Evolutionary conservation across 1,284 basidiomycete genomes (phyloP), one percentile per base, ranked within the genome.

Genomic region (Rhodotorula sp.): DNA sequence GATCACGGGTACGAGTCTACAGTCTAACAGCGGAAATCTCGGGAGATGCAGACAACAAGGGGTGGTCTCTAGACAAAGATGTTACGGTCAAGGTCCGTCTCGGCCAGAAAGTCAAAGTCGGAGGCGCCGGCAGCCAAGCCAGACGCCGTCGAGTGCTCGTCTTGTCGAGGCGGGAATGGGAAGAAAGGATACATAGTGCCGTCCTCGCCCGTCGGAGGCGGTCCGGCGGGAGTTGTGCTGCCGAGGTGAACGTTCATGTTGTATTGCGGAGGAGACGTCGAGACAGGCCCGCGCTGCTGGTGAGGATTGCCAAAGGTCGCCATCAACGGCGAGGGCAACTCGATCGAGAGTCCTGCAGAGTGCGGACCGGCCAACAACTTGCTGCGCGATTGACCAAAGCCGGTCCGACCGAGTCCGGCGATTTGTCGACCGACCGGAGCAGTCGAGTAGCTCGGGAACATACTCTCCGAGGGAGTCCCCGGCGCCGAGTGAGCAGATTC

Each of bases 371-470:
- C 46, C 26, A 48, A n/a, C 61, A n/a, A 34, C 5, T 29, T 52
- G 51, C 51, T 31, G 43, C 62, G 63, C 12, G 54, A 15, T 15
- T 51, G 62, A 15, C 49, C 31, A 20, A 34, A 23, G 29, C 14
- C 14, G 23, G 52, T 46, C 12, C 62, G n/a, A 5, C 63, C 63
- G 29, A 48, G 14, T 0, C 46, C 56, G 21, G 46, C 63, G 29
- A 57, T 64, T 23, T 64, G 63, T 39, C 63, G 29, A 5, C 26
- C 63, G 5, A 43, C 54, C 20, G 63, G 54, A 5, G 63, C 54
- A 31, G 31, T 46, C 3, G 46, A 5, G 63, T 57, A 58, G 21
- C 21, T 20, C 15, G 54, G 5, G 56, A 58, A 64, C 3, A 7
- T 43, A 3, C 31, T 23, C 16, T 52, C 63, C 21, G 54, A 29